Evolutionary conservation across 129 eudicot species (phyloP).

Genomic region (Daucus carota): DNA sequence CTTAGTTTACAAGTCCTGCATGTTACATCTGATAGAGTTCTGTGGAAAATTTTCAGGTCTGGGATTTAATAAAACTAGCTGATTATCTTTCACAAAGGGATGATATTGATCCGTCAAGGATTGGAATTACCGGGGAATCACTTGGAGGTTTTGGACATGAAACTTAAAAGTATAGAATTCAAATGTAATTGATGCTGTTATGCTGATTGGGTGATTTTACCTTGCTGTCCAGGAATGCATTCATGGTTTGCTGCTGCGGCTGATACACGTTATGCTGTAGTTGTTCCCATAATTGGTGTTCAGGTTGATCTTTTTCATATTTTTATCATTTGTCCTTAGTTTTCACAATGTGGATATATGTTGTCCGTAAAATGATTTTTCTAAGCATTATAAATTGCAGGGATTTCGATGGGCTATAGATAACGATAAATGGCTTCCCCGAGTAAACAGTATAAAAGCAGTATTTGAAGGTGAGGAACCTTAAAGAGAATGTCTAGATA

Average conservation of each 20-base stretch:
- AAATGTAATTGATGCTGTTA: neutral
- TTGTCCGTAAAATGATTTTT: neutral
- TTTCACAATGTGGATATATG: neutral
- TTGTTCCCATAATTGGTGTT: conserved; percentile 87
- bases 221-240: conserved; percentile 71
- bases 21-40: neutral
- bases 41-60: conserved; percentile 41
- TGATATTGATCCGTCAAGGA: conserved; percentile 68
- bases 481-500: neutral
- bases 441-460: conserved; percentile 79
- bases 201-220: conserved; percentile 2
- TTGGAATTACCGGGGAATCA: conserved; percentile 97
- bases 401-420: conserved; percentile 98
- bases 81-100: conserved; percentile 72
- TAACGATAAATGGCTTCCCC: conserved; percentile 82
- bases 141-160: conserved; percentile 68
- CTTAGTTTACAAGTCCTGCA: neutral
- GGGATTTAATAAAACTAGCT: conserved; percentile 94
- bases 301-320: conserved; percentile 45
- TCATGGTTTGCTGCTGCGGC: conserved; percentile 92
- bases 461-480: conserved; percentile 68
- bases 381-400: conserved; percentile 26
- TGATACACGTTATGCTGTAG: conserved; percentile 86
- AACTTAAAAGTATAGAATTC: neutral
- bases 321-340: neutral